Conservation (phyloP, 163 green algal genomes). For the Scenedesmus sp. region DNA sequence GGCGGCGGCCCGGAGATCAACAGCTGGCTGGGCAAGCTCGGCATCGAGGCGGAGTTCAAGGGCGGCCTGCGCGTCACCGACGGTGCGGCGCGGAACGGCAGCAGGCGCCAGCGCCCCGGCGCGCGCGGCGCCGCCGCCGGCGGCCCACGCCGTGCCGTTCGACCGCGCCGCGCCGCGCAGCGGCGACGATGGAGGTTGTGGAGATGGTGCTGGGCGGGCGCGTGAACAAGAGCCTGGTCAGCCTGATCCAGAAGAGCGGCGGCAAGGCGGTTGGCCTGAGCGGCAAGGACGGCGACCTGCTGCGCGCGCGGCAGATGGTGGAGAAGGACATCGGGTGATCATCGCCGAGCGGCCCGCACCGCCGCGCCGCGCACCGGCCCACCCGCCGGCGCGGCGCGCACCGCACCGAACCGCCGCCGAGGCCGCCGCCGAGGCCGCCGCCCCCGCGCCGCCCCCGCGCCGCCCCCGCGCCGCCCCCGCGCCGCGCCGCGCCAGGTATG, state of each 20-base stretch:
- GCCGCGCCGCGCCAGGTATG: slow-evolving; percentile 65
- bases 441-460: no score
- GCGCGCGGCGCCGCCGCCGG: no score
- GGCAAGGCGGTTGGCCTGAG: slow-evolving; percentile 94
- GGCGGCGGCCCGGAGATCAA: slow-evolving; percentile 99
- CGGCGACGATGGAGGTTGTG: slow-evolving; percentile 97
- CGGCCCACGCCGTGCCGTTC: no score
- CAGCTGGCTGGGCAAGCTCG: slow-evolving; percentile 93
- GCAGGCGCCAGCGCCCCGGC: no score
- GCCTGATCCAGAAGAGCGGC: slow-evolving; percentile 93
- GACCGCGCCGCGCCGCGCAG: slow-evolving; percentile 51
- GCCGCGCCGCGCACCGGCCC: no score
- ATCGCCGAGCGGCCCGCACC: no score
- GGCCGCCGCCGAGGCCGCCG: no score
- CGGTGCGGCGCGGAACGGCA: no score
- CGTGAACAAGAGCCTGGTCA: slow-evolving; percentile 98
- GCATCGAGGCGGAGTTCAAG: slow-evolving; percentile 95
- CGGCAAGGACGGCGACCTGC: slow-evolving; percentile 93
- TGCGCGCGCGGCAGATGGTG: slow-evolving; percentile 84
- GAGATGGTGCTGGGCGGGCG: slow-evolving; percentile 97
- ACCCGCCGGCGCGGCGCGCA: no score
- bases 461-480: no score
- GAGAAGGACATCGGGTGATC: slow-evolving; percentile 84
- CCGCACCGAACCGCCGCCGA: no score
- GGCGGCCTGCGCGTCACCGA: slow-evolving; percentile 98